A percentile compares a stretch with the other conserved stretches of the same genome.
phyloP scores from a whole-genome alignment of 2,329 filamentous ascomycete genomes.

The Monosporascus sp. region DNA sequence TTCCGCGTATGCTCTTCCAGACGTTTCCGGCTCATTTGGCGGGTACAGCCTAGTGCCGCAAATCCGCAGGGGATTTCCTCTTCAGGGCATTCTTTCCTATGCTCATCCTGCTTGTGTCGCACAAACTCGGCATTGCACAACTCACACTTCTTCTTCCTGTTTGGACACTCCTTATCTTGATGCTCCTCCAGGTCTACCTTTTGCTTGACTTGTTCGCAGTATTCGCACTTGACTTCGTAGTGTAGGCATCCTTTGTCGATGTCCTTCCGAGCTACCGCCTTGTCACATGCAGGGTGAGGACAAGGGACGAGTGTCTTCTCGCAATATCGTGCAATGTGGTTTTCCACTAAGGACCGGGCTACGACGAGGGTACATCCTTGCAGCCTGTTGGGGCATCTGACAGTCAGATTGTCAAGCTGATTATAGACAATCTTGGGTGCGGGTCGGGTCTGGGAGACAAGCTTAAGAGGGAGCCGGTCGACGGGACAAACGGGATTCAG shows the following conservation, averaged over 20 bases:
- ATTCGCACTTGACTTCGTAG: constrained; percentile 43
- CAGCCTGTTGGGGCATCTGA: constrained; percentile 50
- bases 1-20: constrained; percentile 40
- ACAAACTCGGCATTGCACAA: constrained; percentile 42
- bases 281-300: constrained; percentile 45
- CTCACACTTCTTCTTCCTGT: constrained; percentile 43
- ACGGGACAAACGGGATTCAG: constrained; percentile 49
- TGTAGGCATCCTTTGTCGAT: constrained; percentile 51
- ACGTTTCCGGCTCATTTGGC: constrained; percentile 31
- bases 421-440: constrained; percentile 48
- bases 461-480: constrained; percentile 43
- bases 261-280: constrained; percentile 47
- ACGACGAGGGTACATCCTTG: constrained; percentile 47
- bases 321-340: constrained; percentile 54
- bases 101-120: constrained; percentile 40
- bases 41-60: constrained; percentile 43
- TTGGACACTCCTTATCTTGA: constrained; percentile 37
- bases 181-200: constrained; percentile 43
- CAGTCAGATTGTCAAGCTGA: constrained; percentile 55
- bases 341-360: constrained; percentile 48
- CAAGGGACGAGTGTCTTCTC: constrained; percentile 52
- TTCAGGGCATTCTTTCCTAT: constrained; percentile 43
- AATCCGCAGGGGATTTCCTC: constrained; percentile 40
- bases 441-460: constrained; percentile 24
- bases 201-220: constrained; percentile 47